phyloP scores from a whole-genome alignment of 2,329 filamentous ascomycete genomes.

The Phialophora chinensis region DNA sequence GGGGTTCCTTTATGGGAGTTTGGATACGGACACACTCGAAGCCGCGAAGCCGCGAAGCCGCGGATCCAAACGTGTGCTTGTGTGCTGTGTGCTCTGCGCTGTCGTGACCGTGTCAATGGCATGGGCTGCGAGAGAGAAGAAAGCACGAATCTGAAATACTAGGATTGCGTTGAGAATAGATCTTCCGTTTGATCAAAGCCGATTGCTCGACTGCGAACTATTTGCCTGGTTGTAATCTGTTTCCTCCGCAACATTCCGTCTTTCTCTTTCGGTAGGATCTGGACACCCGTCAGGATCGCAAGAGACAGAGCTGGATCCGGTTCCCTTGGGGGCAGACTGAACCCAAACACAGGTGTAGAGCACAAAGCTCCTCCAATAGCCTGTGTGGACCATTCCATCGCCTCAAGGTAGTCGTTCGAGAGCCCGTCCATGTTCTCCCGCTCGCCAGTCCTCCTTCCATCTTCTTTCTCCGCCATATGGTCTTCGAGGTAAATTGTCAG shows the following conservation, averaged over 20 bases:
- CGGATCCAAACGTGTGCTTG: neutral
- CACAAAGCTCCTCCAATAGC: slow-evolving; percentile 25
- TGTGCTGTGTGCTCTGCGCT: neutral
- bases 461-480: neutral
- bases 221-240: neutral
- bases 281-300: neutral
- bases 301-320: no score
- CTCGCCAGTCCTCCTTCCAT: slow-evolving; percentile 5
- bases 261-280: neutral
- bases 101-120: neutral
- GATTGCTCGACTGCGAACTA: neutral
- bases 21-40: neutral
- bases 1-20: neutral
- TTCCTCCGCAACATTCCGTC: neutral
- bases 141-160: neutral
- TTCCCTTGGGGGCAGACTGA: neutral
- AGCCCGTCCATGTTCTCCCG: slow-evolving; percentile 13
- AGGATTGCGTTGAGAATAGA: neutral
- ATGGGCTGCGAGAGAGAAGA: no score
- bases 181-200: neutral
- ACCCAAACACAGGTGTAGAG: slow-evolving; percentile 28
- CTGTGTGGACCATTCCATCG: neutral
- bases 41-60: no score
- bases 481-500: slow-evolving; percentile 19
- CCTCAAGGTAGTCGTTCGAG: neutral